Percentiles rank a stretch among this genome's conserved stretches.
These are phyloP conservation scores for Umbilicus rupestris DNA, from an alignment of 164 flowering plant species.

Conservation along the genomic window DNA sequence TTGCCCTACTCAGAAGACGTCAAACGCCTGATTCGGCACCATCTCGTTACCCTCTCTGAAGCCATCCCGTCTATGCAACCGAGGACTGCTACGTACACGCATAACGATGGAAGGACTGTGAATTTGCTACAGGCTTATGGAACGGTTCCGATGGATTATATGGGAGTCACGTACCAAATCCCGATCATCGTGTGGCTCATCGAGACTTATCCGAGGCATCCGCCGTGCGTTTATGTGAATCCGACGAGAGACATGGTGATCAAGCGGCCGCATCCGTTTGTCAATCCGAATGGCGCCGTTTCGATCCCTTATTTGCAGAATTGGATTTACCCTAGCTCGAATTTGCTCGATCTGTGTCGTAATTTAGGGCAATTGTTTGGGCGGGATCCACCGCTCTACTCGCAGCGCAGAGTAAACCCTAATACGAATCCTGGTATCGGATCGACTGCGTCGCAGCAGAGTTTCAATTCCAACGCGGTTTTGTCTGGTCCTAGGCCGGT, in stretches of 20 bases:
- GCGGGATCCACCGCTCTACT: conserved; percentile 75
- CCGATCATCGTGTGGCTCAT: conserved; percentile 74
- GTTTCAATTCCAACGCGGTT: conserved; percentile 13
- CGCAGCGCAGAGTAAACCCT: conserved; percentile 36
- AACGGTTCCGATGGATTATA: conserved; percentile 66
- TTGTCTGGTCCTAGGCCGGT: not conserved
- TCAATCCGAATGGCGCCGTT: conserved; percentile 70
- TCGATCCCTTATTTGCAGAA: conserved; percentile 52
- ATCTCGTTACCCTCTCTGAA: conserved; percentile 46
- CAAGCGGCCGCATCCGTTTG: conserved; percentile 66
- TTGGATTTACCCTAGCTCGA: conserved; percentile 83
- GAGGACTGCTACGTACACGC: conserved; percentile 68
- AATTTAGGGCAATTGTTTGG: conserved; percentile 39
- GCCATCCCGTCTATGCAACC: conserved; percentile 56
- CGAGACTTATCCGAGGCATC: conserved; percentile 80
- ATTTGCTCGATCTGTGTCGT: conserved; percentile 54
- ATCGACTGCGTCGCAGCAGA: not conserved
- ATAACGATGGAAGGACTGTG: conserved; percentile 81
- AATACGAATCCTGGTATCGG: conserved; percentile 12
- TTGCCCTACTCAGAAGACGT: conserved; percentile 74
- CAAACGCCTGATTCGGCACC: conserved; percentile 83
- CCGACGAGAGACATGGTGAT: conserved; percentile 92
- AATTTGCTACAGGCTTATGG: conserved; percentile 86
- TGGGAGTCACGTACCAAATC: conserved; percentile 66
- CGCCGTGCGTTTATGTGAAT: conserved; percentile 65